A percentile compares a stretch with the other conserved stretches of the same genome.
Conservation (phyloP, 768 basidiomycete species). For the Boletus subcaerulescens region DNA sequence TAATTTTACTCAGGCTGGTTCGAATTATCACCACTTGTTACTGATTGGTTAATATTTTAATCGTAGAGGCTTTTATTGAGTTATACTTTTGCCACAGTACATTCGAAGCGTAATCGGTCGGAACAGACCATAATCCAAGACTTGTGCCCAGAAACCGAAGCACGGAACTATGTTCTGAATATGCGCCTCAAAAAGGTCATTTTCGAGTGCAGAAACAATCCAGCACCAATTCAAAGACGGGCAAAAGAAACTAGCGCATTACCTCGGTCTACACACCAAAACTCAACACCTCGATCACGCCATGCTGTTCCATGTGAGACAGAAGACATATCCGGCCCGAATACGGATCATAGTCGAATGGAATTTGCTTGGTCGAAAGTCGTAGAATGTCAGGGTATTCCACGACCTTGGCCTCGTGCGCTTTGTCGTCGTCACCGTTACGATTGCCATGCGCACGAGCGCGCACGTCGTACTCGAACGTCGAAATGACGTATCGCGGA, state of each 20-base stretch:
- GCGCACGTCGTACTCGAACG: slow-evolving; percentile 15
- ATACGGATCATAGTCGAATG: slow-evolving; percentile 24
- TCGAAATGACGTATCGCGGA: not conserved
- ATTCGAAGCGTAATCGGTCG: too few relatives aligned
- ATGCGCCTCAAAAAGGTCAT: too few relatives aligned
- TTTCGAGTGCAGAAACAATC: too few relatives aligned
- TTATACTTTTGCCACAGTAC: too few relatives aligned
- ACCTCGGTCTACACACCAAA: not conserved
- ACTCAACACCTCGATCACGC: slow-evolving; percentile 15
- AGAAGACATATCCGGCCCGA: slow-evolving; percentile 15
- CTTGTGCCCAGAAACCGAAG: too few relatives aligned
- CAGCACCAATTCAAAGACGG: too few relatives aligned
- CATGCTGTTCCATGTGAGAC: not conserved
- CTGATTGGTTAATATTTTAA: too few relatives aligned
- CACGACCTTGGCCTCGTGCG: not conserved
- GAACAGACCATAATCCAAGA: too few relatives aligned
- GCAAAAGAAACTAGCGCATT: not conserved
- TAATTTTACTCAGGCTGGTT: not conserved
- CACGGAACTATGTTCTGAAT: too few relatives aligned
- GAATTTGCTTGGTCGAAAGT: not conserved
- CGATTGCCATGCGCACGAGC: too few relatives aligned
- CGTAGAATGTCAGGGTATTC: slow-evolving; percentile 7
- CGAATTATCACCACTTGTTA: too few relatives aligned
- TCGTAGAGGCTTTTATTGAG: too few relatives aligned
- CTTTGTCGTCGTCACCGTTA: not conserved